Evolutionary conservation across 2,329 filamentous ascomycete genomes (phyloP), one percentile per base, ranked within the genome.

Genomic region (Hortaea werneckii): DNA sequence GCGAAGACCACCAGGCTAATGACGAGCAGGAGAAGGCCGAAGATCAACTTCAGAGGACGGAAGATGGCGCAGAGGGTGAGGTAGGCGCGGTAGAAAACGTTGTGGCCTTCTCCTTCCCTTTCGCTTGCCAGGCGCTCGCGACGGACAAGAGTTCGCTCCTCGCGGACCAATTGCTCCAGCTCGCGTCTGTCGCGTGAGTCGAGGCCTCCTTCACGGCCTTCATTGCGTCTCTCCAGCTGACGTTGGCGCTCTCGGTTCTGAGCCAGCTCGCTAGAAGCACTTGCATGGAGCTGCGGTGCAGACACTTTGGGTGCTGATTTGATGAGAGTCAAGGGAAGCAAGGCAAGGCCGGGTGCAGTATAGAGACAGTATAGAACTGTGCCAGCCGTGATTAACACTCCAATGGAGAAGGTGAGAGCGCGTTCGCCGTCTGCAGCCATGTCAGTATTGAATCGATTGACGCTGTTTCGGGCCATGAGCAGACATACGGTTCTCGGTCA

Each of bases 61-160:
- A 96, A 84, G 34, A 94, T 67, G 11, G 86, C 84, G 60, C 86
- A 85, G 10, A 85, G 65, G 67, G 87, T 94, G 57, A 83, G 77
- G 86, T 88, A 95, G 11, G 73, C 69, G 54, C 74, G 80, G 57
- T 90, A 79, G 46, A 94, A 69, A 64, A 76, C 80, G 64, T 82
- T 82, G 53, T 77, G 80, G n/a, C 83, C 83, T 58, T 90, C 81
- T 40, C 87, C 87, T 43, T 78, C 79, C 6, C 83, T 82, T 61
- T 94, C 90, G 2, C 86, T 82, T 6, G 89, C 88, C 26, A 98
- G 75, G 40, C 90, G 81, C 64, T 95, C 85, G 3, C 90, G 85
- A 10, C 92, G 84, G 41, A 94, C 84, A 4, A 98, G 75, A 0
- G 90, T 96, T 50, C 90, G 83, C 64, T 98, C 92, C 65, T 96